Evolutionary conservation across 768 basidiomycete genomes (phyloP), one percentile per base, ranked within the genome.

Genomic region (Leccinum longicurvipes): DNA sequence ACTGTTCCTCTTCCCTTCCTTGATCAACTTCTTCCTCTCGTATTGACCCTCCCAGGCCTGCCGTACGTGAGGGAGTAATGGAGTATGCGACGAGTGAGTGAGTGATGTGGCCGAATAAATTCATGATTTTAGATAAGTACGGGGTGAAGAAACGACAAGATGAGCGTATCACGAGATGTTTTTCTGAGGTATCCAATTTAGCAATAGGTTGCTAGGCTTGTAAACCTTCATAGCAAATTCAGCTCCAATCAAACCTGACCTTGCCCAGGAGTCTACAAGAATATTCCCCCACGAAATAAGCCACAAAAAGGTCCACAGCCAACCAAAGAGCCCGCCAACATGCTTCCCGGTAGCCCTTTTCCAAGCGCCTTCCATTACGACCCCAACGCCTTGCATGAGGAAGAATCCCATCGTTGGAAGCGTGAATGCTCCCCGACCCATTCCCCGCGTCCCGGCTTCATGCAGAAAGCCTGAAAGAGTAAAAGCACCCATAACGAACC

Each of bases 401-500:
- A 87, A 89, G 66, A 81, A 86, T 1, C 78, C 80, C 1, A 72
- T 67, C 7, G 82, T 70, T 7, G 54, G 50, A 6, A 53, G 10
- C 0, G 80, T 75, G 36, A 86, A 80, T 1, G 73, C 70, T 17
- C 82, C 84, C 6, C 74, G 73, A 1, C 77, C 79, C 80, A 86
- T 79, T 6, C 82, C 82, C 75, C 79, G 85, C 51, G 82, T 54
- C 14, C 80, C 84, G 15, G 79, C 39, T 56, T 82, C 76, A 54
- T 91, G 88, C 7, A 88, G 62, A 6, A 82, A 17, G 6, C 77
- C 84, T 0, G 87, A 89, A 8, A 80, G 56, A 3, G 79, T 50
- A 64, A 89, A 89, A 3, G 79, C 79, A 7, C 84, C 85, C 6
- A 88, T 54, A 6, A 87, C 70, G 6, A 65, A 69, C 4, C 82